Evolutionary conservation across 208 protist species (phyloP).

Genomic region (Vickermania spadyakhi): DNA sequence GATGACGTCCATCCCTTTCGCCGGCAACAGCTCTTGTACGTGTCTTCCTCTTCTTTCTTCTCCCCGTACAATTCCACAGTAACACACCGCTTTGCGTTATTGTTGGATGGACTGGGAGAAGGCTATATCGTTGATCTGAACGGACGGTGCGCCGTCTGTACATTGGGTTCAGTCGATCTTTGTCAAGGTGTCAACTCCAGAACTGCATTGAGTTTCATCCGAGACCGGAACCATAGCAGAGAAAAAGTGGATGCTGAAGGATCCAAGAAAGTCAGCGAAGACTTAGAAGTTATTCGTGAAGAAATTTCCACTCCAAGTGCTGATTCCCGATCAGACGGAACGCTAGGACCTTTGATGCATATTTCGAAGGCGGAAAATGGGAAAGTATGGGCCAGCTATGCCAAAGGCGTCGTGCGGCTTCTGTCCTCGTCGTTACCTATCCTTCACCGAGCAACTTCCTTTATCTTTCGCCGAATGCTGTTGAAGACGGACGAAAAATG

Average conservation of each 20-base stretch:
- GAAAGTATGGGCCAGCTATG: not conserved
- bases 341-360: not conserved
- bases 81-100: slow-evolving; percentile 39
- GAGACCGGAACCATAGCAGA: not conserved
- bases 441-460: too few species aligned
- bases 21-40: too few species aligned
- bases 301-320: too few species aligned
- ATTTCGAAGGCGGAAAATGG: not conserved
- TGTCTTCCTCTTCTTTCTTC: too few species aligned
- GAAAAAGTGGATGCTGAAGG: too few species aligned
- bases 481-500: not conserved
- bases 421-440: not conserved
- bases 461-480: not conserved
- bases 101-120: slow-evolving; percentile 43
- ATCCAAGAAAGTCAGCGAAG: too few species aligned
- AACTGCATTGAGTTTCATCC: too few species aligned
- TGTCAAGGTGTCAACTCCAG: too few species aligned
- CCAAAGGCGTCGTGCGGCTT: not conserved
- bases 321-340: too few species aligned
- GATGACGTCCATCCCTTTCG: too few species aligned
- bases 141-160: slow-evolving; percentile 9
- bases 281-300: not conserved
- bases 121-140: slow-evolving; percentile 56
- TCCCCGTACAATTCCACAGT: slow-evolving; percentile 4
- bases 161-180: too few species aligned